Evolutionary conservation across 495 filamentous ascomycete genomes (phyloP).

Genomic region (Hypoxylon fragiforme): DNA sequence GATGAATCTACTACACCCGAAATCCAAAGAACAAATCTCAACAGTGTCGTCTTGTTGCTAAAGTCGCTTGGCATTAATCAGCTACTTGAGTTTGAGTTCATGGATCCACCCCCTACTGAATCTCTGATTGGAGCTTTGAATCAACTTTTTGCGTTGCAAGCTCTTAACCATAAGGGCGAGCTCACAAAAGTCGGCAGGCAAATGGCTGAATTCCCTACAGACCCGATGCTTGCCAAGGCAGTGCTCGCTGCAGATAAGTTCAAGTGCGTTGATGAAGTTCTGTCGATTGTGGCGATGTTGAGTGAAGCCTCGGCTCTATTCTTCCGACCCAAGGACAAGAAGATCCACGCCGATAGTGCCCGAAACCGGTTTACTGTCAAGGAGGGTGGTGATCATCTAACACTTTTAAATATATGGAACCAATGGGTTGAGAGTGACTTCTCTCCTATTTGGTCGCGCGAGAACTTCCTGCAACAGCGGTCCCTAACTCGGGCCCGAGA

Average conservation of each 20-base stretch:
- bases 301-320: conserved; percentile 86
- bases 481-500: conserved; percentile 84
- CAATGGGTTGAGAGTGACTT: conserved; percentile 96
- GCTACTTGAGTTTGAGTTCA: conserved; percentile 92
- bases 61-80: conserved; percentile 94
- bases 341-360: conserved; percentile 91
- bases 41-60: conserved; percentile 78
- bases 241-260: conserved; percentile 88
- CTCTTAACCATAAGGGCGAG: conserved; percentile 85
- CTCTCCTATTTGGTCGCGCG: conserved; percentile 81
- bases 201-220: conserved; percentile 96
- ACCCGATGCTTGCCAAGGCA: conserved; percentile 89
- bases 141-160: conserved; percentile 88
- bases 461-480: conserved; percentile 93
- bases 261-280: conserved; percentile 90
- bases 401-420: conserved; percentile 94
- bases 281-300: conserved; percentile 94
- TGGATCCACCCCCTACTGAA: conserved; percentile 91
- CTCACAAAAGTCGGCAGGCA: conserved; percentile 91
- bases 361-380: conserved; percentile 90
- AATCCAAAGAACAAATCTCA: conserved; percentile 90
- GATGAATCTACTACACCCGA: conserved; percentile 92
- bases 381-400: conserved; percentile 90
- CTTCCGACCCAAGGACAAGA: conserved; percentile 97
- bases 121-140: conserved; percentile 89